Conservation (phyloP, 129 eudicot genomes). For the Apium graveolens region DNA sequence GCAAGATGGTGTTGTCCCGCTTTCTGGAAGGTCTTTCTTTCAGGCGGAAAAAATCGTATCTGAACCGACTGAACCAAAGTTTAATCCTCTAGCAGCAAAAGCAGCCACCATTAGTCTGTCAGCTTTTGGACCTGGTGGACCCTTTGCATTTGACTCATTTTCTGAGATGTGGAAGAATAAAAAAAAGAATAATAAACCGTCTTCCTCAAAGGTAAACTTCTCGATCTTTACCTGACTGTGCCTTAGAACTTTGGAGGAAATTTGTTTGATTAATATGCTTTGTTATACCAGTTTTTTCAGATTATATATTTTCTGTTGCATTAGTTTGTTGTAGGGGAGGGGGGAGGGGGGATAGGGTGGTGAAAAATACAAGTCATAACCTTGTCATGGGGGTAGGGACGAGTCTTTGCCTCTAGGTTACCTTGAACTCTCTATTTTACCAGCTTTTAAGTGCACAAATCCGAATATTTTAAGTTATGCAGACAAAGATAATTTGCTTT, state of each 20-base stretch:
- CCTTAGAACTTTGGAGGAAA: background rate
- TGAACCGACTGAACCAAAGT: constrained; percentile 23
- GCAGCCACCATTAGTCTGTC: constrained; percentile 69
- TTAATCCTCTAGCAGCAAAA: constrained; percentile 68
- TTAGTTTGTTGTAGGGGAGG: background rate
- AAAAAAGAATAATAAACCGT: constrained; percentile 35
- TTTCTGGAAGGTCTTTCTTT: constrained; percentile 28
- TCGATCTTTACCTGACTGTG: background rate
- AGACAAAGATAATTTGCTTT: background rate
- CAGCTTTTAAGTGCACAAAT: background rate
- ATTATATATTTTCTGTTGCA: background rate
- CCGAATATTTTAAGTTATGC: background rate
- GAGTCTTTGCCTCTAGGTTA: background rate
- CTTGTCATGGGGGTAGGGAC: background rate
- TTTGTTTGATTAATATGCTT: background rate
- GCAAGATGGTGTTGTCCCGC: constrained; percentile 71
- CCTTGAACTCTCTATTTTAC: background rate
- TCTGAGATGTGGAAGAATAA: constrained; percentile 36
- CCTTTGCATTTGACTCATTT: constrained; percentile 57
- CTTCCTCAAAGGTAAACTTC: constrained; percentile 28
- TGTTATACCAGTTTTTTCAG: background rate
- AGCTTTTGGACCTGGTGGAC: constrained; percentile 77
- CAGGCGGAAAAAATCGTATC: constrained; percentile 18
- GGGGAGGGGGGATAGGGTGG: background rate
- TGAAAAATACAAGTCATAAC: no score